A percentile compares a stretch with the other conserved stretches of the same genome.
phyloP scores from a whole-genome alignment of 495 filamentous ascomycete genomes.

The Podospora didyma region DNA sequence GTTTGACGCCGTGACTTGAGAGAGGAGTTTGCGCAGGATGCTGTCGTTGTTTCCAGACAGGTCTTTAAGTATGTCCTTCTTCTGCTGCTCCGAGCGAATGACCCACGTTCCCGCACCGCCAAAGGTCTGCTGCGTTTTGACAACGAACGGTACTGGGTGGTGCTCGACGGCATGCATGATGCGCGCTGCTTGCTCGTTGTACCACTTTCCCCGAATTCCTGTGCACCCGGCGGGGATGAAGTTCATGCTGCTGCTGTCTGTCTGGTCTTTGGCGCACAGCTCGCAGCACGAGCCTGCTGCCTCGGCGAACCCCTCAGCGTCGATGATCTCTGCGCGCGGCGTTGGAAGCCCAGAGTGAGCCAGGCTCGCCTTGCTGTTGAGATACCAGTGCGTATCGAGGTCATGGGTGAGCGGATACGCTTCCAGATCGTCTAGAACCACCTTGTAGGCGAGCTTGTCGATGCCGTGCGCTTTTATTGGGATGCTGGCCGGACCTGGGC shows the following conservation, averaged over 20 bases:
- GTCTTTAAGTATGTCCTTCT: conserved; percentile 13
- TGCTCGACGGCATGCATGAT: conserved; percentile 13
- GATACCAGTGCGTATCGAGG: conserved; percentile 26
- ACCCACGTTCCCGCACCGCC: conserved; percentile 35
- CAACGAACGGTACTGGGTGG: conserved; percentile 25
- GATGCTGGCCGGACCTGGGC: conserved; percentile 20
- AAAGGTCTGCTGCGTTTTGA: conserved; percentile 35
- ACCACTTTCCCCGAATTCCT: conserved; percentile 20
- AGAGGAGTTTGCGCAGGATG: conserved; percentile 21
- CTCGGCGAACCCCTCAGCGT: background rate
- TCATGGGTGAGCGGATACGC: conserved; percentile 15
- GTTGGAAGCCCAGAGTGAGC: conserved; percentile 23
- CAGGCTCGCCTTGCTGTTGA: conserved; percentile 29
- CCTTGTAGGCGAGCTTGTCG: conserved; percentile 24
- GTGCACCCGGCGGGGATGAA: conserved; percentile 19
- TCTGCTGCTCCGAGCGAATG: conserved; percentile 14
- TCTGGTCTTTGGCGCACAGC: conserved; percentile 5
- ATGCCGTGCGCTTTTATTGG: conserved; percentile 16
- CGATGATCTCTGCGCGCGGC: conserved; percentile 16
- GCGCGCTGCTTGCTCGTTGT: conserved; percentile 14
- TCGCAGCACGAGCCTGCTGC: conserved; percentile 13
- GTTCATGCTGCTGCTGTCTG: background rate
- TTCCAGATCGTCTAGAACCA: conserved; percentile 22
- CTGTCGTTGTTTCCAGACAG: conserved; percentile 14
- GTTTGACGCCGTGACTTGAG: conserved; percentile 22